These are phyloP conservation scores for Eudorina sp. DNA, from an alignment of 139 green algal genomes.

Conservation along the genomic window DNA sequence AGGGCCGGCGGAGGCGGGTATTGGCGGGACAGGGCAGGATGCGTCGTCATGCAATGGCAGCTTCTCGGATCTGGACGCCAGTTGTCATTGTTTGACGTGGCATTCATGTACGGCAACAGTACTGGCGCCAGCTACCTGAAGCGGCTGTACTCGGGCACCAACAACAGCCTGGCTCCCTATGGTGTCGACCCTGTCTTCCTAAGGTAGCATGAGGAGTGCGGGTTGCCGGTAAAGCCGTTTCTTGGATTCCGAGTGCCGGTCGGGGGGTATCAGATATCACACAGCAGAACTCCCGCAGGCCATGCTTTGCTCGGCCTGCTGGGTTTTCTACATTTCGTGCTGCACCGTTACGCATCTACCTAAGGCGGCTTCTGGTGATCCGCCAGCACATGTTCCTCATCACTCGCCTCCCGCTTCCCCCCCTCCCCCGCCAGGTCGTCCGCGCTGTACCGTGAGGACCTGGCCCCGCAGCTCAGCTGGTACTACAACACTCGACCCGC, in stretches of 20 bases:
- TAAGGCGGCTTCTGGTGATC: too few species aligned
- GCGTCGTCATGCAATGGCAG: constrained; percentile 16
- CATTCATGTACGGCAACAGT: not conserved
- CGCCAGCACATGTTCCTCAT: too few species aligned
- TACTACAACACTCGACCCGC: constrained; percentile 60
- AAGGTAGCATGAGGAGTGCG: too few species aligned
- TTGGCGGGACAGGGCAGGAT: too few species aligned
- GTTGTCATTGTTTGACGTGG: constrained; percentile 52
- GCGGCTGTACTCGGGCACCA: constrained; percentile 44
- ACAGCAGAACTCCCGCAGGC: too few species aligned
- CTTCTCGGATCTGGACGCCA: constrained; percentile 43
- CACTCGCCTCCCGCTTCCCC: too few species aligned
- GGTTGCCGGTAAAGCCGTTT: too few species aligned
- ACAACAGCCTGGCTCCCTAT: constrained; percentile 47
- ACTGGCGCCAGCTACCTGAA: not conserved
- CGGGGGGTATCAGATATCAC: too few species aligned
- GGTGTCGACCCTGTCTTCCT: constrained; percentile 63
- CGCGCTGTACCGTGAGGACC: constrained; percentile 48
- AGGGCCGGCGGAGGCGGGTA: not conserved
- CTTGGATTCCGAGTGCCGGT: too few species aligned
- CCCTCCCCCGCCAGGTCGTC: constrained; percentile 35
- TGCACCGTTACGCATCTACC: too few species aligned
- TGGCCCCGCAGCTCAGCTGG: constrained; percentile 11
- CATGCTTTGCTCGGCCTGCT: too few species aligned
- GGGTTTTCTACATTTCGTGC: too few species aligned